Evolutionary conservation across 1,139 yeast species (phyloP), one percentile per base, ranked within the genome.

Genomic region (Zygoascus sp.): DNA sequence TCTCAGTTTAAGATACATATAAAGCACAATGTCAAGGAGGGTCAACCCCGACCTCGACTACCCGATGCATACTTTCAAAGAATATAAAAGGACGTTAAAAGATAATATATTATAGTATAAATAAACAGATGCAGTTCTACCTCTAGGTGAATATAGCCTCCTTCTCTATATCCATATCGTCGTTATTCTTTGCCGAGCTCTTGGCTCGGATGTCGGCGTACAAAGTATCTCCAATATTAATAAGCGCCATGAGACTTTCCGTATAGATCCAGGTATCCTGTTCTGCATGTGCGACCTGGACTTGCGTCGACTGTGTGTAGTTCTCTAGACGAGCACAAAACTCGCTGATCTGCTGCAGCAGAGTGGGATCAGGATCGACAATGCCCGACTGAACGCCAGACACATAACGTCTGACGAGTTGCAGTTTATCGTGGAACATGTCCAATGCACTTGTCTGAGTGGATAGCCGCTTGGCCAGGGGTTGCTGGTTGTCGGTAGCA

Each of bases 381-480:
- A 42, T 37, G 1, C 56, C 56, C 7, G 37, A 41, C 21, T 49
- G 45, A 10, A 63, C 60, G 5, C 46, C 50, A 20, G 48, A 44
- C 15, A 63, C 51, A 46, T 64, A 63, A 4, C 52, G 53, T 10
- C 49, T 53, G 17, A 65, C 50, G 8, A 56, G 42, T 36, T 48
- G 47, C 13, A 66, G 54, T 5, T 66, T 57, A 23, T 56, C 47
- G 25, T 54, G 56, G 32, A 64, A 57, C 56, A 66, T 62, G 22
- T 50, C 53, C 22, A 65, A 52, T 1, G 69, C 69, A 22, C 56
- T 62, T 13, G 57, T 46, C 45, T 65, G 65, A 23, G 60, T 57
- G n/a, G 53, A 46, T 15, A 65, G 48, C 36, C 58, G 42, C 11
- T 10, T 43, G 42, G 13, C 37, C 32, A 30, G 39, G 37, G 42